Evolutionary conservation across 495 filamentous ascomycete genomes (phyloP), one percentile per base, ranked within the genome.

Genomic region (Ascobolus immersus): DNA sequence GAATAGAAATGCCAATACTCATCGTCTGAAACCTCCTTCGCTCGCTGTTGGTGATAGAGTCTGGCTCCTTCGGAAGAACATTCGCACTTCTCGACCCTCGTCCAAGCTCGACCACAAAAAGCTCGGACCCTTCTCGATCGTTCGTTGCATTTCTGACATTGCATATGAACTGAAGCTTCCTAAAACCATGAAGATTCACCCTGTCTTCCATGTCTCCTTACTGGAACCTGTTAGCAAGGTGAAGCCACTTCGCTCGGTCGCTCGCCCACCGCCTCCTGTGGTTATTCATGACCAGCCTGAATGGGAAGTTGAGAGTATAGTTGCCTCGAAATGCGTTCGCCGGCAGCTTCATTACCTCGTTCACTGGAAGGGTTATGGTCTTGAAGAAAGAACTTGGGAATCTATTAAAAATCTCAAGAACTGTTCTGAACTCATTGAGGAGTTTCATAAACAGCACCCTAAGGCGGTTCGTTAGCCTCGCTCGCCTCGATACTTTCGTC

Each of bases 131-230:
- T 36, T 31, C 11, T n/a, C 5, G 6, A 21, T 36, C 15, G 11
- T 4, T 5, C 15, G 26, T 18, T 12, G 21, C 10, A 13, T 38
- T 15, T 17, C 17, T 3, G 4, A 9, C 13, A 4, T 15, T 23
- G 31, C 17, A 15, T 27, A 17, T 15, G 4, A 18, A 25, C 36
- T 39, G 18, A 19, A 40, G 2, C 19, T 39, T 22, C 32, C 42
- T 0, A 14, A 15, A 4, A 35, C 21, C 21, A 45, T 33, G 28
- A 42, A 35, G 17, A 39, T 45, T 1, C 36, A 45, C 36, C 1
- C 17, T 32, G 24, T 37, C 5, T 45, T 45, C 20, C 36, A 39
- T 20, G 23, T 45, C 5, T 36, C 24, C 8, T 18, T 43, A 1
- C 28, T 38, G 8, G 14, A 36, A 38, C 36, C 36, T 25, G 22